Conservation (phyloP, 192 early-diverging fungal species). For the Coemansia sp. region DNA sequence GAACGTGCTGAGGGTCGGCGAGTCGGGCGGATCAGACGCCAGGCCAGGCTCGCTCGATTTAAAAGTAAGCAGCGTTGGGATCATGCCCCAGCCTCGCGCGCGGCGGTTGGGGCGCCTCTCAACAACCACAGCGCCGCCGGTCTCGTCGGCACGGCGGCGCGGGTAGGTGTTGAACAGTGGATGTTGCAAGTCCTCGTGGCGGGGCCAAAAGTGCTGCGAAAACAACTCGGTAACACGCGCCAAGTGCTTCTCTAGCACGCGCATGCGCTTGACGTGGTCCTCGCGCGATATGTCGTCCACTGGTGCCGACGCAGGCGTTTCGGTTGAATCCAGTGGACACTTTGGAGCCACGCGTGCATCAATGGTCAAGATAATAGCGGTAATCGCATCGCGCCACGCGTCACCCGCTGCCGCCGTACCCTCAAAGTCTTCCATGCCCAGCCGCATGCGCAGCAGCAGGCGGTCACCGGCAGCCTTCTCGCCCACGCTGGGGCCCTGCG, state of each 20-base stretch:
- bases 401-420: conserved; percentile 33
- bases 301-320: conserved; percentile 3
- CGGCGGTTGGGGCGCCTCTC: conserved; percentile 18
- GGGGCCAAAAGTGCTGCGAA: conserved; percentile 46
- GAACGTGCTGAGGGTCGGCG: conserved; percentile 31
- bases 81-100: conserved; percentile 50
- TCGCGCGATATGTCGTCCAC: conserved; percentile 23
- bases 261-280: conserved; percentile 47
- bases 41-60: conserved; percentile 8
- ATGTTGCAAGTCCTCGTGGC: conserved; percentile 23
- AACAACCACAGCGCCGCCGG: not conserved
- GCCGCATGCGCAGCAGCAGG: conserved; percentile 48
- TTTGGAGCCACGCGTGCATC: conserved; percentile 41
- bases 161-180: conserved; percentile 46
- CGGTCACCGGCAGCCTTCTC: conserved; percentile 45
- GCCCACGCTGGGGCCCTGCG: conserved; percentile 15
- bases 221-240: conserved; percentile 47
- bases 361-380: conserved; percentile 48
- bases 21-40: conserved; percentile 29
- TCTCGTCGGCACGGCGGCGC: conserved; percentile 31
- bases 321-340: conserved; percentile 8
- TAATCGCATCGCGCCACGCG: conserved; percentile 45
- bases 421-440: conserved; percentile 49
- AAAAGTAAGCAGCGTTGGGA: conserved; percentile 44
- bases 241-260: conserved; percentile 45